These are phyloP conservation scores for Oryza glumipatula DNA, from an alignment of 176 grass and related monocot genomes.

Conservation along the genomic window DNA sequence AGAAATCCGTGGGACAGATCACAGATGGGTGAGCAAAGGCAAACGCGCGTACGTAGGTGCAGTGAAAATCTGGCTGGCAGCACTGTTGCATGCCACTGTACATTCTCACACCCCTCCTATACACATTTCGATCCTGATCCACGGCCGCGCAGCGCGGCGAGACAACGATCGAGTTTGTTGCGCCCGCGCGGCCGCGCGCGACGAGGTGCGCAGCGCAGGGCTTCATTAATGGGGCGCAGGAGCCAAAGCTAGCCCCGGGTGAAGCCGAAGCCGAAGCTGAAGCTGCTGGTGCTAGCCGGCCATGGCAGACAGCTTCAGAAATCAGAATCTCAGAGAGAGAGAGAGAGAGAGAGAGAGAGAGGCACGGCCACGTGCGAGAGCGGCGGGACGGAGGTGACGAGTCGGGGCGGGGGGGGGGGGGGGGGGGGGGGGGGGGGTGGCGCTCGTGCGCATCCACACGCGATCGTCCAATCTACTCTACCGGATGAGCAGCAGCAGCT, in stretches of 20 bases:
- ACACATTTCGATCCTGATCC: background rate
- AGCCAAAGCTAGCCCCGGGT: background rate
- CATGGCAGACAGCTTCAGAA: background rate
- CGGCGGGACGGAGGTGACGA: slow-evolving; percentile 73
- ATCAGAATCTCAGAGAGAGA: too few relatives aligned
- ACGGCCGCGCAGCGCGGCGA: background rate
- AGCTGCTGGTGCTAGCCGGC: too few relatives aligned
- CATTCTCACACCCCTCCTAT: too few relatives aligned
- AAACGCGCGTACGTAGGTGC: too few relatives aligned
- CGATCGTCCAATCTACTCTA: slow-evolving; percentile 62
- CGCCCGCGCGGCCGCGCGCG: too few relatives aligned
- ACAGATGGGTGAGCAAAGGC: too few relatives aligned
- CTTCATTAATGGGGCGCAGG: background rate
- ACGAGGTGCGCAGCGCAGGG: too few relatives aligned
- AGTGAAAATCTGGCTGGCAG: slow-evolving; percentile 37
- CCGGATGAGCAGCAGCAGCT: slow-evolving; percentile 14
- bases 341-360: too few relatives aligned
- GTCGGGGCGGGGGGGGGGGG: slow-evolving; percentile 23
- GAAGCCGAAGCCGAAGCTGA: background rate
- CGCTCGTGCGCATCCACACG: slow-evolving; percentile 97
- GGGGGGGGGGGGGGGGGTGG: slow-evolving; percentile 35
- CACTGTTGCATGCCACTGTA: slow-evolving; percentile 17
- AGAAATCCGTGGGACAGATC: too few relatives aligned
- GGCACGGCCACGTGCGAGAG: slow-evolving; percentile 72
- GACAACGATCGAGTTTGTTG: too few relatives aligned